Percentiles rank a stretch among this genome's conserved stretches.
Evolutionary conservation across 164 flowering plant genomes (phyloP).

Genomic region (Pachysandra terminalis): DNA sequence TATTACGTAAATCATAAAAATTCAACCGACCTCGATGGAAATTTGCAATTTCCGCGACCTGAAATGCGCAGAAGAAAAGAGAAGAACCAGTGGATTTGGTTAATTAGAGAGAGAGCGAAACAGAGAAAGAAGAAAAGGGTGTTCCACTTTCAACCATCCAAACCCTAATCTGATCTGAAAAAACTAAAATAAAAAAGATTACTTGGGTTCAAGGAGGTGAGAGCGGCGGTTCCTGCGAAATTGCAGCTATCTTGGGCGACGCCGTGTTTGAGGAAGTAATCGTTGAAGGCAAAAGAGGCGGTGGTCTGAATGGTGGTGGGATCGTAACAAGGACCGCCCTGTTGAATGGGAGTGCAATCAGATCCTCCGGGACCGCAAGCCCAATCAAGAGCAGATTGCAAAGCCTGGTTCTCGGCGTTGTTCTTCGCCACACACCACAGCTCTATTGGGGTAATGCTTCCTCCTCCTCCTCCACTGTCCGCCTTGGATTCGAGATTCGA

Average conservation of each 20-base stretch:
- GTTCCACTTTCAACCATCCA: neutral
- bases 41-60: conserved; percentile 69
- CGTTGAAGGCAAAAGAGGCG: conserved; percentile 84
- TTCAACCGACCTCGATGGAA: conserved; percentile 56
- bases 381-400: conserved; percentile 77
- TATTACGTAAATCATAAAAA: neutral
- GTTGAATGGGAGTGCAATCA: conserved; percentile 63
- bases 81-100: too few relatives aligned
- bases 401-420: conserved; percentile 75
- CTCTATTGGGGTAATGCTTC: conserved; percentile 23
- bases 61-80: conserved; percentile 17
- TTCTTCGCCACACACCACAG: conserved; percentile 96
- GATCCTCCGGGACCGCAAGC: conserved; percentile 80
- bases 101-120: too few relatives aligned
- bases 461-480: conserved; percentile 20
- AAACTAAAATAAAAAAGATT: conserved; percentile 2
- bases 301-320: conserved; percentile 39
- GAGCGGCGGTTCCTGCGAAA: conserved; percentile 59
- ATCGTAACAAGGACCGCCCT: conserved; percentile 61
- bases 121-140: neutral
- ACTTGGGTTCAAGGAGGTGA: conserved; percentile 77
- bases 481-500: conserved; percentile 13
- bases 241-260: conserved; percentile 49
- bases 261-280: conserved; percentile 54
- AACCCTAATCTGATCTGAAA: neutral